Evolutionary conservation across 345 rosid genomes (phyloP).

Genomic region (Lepidium africanum): DNA sequence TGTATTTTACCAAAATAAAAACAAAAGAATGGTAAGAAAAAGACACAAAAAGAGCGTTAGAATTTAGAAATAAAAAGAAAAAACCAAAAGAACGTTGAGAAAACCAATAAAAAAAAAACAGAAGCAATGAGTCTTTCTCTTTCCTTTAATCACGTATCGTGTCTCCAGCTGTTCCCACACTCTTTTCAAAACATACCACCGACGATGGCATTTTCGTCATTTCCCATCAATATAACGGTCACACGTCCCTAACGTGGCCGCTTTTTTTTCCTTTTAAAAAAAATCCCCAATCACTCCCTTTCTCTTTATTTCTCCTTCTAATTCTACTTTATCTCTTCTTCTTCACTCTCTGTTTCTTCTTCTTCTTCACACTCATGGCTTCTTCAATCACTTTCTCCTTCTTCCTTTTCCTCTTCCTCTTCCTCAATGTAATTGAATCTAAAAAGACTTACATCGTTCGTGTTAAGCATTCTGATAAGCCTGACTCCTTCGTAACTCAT

Average conservation of each 20-base stretch:
- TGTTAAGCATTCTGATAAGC: constrained; percentile 56
- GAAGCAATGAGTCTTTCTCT: constrained; percentile 3
- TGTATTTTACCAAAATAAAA: no score
- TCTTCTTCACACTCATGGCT: constrained; percentile 21
- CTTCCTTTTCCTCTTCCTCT: constrained; percentile 10
- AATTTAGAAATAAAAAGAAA: not conserved
- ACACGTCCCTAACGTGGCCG: constrained; percentile 28
- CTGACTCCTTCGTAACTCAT: constrained; percentile 45
- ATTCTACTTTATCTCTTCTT: not conserved
- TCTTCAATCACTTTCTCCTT: constrained; percentile 6
- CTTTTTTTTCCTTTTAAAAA: not conserved
- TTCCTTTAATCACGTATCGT: constrained; percentile 19
- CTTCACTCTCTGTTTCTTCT: constrained; percentile 10
- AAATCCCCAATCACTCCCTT: not conserved
- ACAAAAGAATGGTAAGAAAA: not conserved
- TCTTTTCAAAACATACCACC: constrained; percentile 18
- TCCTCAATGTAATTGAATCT: not conserved
- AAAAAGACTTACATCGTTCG: constrained; percentile 69
- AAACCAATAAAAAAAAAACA: constrained; percentile 14
- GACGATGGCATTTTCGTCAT: constrained; percentile 27
- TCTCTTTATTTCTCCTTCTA: not conserved
- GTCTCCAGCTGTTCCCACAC: constrained; percentile 27
- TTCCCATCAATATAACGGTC: not conserved
- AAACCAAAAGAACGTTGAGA: constrained; percentile 22
- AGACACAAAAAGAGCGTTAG: not conserved